Base-by-base conservation (phyloP, 257 asterid genomes). In the Forsythia suspensa region DNA sequence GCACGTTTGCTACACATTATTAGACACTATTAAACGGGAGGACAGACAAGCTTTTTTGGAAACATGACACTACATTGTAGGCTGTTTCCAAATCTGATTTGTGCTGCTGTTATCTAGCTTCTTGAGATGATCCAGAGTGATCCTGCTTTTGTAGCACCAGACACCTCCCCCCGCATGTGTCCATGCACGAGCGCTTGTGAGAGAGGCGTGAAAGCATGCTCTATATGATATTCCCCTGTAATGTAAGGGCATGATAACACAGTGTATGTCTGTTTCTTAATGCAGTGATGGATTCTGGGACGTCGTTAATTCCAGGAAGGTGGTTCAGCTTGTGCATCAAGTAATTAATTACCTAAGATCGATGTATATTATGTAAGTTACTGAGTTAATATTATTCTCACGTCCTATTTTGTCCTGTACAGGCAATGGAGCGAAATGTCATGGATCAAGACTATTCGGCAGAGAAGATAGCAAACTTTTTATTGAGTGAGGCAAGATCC, bases 261-360 rank as follows among this genome's bases (percentile, higher is more conserved):
- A 6, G 11, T 57, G 66, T 57, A n/a, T 57, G 11, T 29, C 18
- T 73, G 52, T 73, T 40, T 76, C 77, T 85, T 72, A 70, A 76
- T 85, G 73, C 63, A 95, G 99, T 73, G 98, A 96, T 78, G 99
- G 98, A 41, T 96, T 96, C 65, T 92, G 98, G 98, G 99, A 96
- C 75, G 99, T 96, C 12, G 76, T 92, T 46, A 94, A 80, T 74
- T 79, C 57, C 73, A 94, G 89, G 93, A 96, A 92, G 85, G 96
- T 97, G 24, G 83, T 83, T 63, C 99, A 96, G 81, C 91, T 94
- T 51, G 93, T 94, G 48, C 84, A 85, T 70, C 96, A 91, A 95
- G 99, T 94, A 89, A 52, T 43, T 5, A 29, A 29, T 42, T 59
- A 72, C 29, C 41, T 52, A 39, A 36, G 4, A 70, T 16, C 40